These are phyloP conservation scores for Coemansia sp. DNA, from an alignment of 192 early-diverging fungal species.

Conservation along the genomic window DNA sequence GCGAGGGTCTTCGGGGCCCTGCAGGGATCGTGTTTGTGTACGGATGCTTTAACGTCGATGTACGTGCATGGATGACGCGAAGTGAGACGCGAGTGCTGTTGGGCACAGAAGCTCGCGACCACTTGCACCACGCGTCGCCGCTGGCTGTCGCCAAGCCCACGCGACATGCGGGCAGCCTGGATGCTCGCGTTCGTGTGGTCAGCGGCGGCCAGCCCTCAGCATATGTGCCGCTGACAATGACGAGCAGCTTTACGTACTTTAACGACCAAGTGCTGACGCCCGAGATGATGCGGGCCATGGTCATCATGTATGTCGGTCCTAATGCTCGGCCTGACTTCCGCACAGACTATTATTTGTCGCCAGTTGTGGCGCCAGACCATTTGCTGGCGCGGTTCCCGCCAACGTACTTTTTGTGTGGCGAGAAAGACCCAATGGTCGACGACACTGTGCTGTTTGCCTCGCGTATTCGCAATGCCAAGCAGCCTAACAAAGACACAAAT, in stretches of 20 bases:
- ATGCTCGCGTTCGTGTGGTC: conserved; percentile 40
- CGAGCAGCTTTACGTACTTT: conserved; percentile 77
- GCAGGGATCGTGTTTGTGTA: conserved; percentile 83
- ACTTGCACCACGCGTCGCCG: conserved; percentile 68
- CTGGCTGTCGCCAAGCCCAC: conserved; percentile 46
- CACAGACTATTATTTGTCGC: conserved; percentile 82
- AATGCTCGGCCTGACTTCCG: conserved; percentile 74
- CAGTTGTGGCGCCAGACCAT: conserved; percentile 80
- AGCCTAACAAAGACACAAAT: conserved; percentile 12
- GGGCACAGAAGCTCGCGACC: conserved; percentile 61
- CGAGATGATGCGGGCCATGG: conserved; percentile 71
- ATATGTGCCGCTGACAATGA: conserved; percentile 64
- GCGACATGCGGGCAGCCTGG: conserved; percentile 15
- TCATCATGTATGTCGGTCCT: conserved; percentile 83
- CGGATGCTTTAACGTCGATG: conserved; percentile 86
- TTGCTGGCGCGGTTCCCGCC: conserved; percentile 88
- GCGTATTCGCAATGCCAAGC: conserved; percentile 81
- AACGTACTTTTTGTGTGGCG: conserved; percentile 87
- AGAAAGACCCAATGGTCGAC: conserved; percentile 96
- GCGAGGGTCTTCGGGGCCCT: conserved; percentile 62
- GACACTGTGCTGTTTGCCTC: conserved; percentile 92
- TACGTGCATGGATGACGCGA: conserved; percentile 87
- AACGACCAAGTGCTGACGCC: conserved; percentile 84
- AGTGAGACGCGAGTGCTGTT: conserved; percentile 39
- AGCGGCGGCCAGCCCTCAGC: not conserved